Evolutionary conservation across 805 yeast genomes (phyloP).

Genomic region (Candida maesae): DNA sequence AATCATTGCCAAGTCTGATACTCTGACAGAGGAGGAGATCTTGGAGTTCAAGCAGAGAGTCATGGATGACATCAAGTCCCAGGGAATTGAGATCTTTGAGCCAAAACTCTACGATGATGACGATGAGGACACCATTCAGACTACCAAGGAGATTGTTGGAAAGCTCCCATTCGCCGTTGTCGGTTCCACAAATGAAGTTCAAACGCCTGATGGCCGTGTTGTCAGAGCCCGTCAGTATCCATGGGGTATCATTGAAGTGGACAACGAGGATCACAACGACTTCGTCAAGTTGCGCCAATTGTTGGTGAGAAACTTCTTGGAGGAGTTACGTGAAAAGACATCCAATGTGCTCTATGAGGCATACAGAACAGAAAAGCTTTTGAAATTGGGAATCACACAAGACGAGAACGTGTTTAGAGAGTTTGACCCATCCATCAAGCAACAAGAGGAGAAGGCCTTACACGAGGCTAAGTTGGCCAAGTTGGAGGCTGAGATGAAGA

Average conservation of each 20-base stretch:
- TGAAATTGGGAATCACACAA: slow-evolving; percentile 82
- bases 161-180: slow-evolving; percentile 91
- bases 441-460: slow-evolving; percentile 87
- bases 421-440: slow-evolving; percentile 87
- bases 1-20: slow-evolving; percentile 91
- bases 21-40: slow-evolving; percentile 85
- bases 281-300: slow-evolving; percentile 85
- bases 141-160: slow-evolving; percentile 61
- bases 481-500: slow-evolving; percentile 95
- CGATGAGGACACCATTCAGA: slow-evolving; percentile 75
- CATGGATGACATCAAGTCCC: slow-evolving; percentile 68
- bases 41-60: slow-evolving; percentile 71
- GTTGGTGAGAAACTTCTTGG: slow-evolving; percentile 84
- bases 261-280: slow-evolving; percentile 90
- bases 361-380: slow-evolving; percentile 82
- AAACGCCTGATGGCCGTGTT: slow-evolving; percentile 64
- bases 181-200: slow-evolving; percentile 77
- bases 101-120: slow-evolving; percentile 78
- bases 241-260: slow-evolving; percentile 96
- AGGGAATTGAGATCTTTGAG: slow-evolving; percentile 69
- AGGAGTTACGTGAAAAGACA: slow-evolving; percentile 89
- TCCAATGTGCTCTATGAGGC: slow-evolving; percentile 73
- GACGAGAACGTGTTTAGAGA: slow-evolving; percentile 92
- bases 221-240: slow-evolving; percentile 94
- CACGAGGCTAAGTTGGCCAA: slow-evolving; percentile 93